Evolutionary conservation across 805 yeast species (phyloP).

Genomic region (Barnettozyma wickerhamii): DNA sequence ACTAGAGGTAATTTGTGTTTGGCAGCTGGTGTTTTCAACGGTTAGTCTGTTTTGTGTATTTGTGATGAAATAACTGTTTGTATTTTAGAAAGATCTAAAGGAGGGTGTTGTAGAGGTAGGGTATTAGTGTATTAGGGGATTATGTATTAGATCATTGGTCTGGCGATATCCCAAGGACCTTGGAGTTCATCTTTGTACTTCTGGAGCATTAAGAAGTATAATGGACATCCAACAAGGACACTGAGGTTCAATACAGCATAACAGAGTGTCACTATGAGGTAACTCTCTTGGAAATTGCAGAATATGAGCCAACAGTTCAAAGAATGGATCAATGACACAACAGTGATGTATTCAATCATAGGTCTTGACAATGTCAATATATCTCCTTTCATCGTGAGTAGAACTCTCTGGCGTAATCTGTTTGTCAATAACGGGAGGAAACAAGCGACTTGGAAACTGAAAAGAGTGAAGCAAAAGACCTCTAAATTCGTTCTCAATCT

Average conservation of each 20-base stretch:
- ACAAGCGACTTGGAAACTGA: slow-evolving; percentile 67
- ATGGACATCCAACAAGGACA: slow-evolving; percentile 58
- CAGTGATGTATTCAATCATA: not conserved
- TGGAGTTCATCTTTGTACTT: slow-evolving; percentile 79
- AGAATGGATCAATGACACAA: not conserved
- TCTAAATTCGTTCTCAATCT: slow-evolving; percentile 66
- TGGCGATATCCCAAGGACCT: slow-evolving; percentile 93
- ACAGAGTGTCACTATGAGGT: slow-evolving; percentile 22
- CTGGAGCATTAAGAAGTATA: slow-evolving; percentile 66
- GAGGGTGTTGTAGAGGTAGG: too few species aligned
- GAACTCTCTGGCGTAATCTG: slow-evolving; percentile 38
- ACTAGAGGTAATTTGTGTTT: slow-evolving; percentile 87
- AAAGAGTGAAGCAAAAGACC: slow-evolving; percentile 80
- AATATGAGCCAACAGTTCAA: slow-evolving; percentile 9
- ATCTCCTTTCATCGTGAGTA: not conserved
- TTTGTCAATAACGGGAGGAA: slow-evolving; percentile 67
- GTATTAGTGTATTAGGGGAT: not conserved
- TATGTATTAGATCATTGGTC: slow-evolving; percentile 40
- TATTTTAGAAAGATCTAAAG: too few species aligned
- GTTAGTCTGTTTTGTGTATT: slow-evolving; percentile 8
- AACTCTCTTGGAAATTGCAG: slow-evolving; percentile 33
- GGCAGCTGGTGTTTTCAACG: slow-evolving; percentile 82
- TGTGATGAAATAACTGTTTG: not conserved
- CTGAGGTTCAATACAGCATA: slow-evolving; percentile 49
- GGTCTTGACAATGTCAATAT: not conserved